Evolutionary conservation across 164 flowering plant genomes (phyloP).

Genomic region (Cinnamomum chago): DNA sequence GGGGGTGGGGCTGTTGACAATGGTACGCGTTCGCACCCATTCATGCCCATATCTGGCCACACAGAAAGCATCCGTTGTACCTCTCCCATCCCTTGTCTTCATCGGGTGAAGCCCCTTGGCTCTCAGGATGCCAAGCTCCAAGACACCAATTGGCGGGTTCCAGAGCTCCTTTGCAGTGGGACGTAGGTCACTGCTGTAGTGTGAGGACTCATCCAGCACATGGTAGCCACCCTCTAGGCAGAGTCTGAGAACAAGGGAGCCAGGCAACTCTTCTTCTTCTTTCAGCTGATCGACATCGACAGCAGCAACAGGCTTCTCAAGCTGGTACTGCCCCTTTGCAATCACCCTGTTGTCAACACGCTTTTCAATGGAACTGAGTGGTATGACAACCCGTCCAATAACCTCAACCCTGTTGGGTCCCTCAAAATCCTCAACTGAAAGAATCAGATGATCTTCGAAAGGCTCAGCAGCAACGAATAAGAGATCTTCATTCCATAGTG

Average conservation of each 20-base stretch:
- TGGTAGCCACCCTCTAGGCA: constrained; percentile 95
- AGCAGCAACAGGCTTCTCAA: constrained; percentile 60
- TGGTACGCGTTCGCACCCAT: constrained; percentile 76
- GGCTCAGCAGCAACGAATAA: constrained; percentile 91
- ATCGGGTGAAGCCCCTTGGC: constrained; percentile 77
- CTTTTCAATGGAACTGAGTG: constrained; percentile 53
- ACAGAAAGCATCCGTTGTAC: constrained; percentile 84
- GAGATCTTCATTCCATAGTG: constrained; percentile 86
- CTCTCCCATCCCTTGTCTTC: constrained; percentile 80
- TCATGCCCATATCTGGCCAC: constrained; percentile 90
- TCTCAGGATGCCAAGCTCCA: constrained; percentile 77
- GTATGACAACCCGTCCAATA: constrained; percentile 65
- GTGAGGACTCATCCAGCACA: constrained; percentile 89
- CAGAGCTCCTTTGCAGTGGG: constrained; percentile 88
- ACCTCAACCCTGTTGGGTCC: constrained; percentile 85
- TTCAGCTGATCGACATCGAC: constrained; percentile 75
- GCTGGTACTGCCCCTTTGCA: constrained; percentile 68
- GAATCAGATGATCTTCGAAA: constrained; percentile 74
- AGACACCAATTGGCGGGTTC: constrained; percentile 71
- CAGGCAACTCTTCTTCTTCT: constrained; percentile 63
- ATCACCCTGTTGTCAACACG: constrained; percentile 82
- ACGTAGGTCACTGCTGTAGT: constrained; percentile 88
- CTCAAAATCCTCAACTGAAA: constrained; percentile 76
- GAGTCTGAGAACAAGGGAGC: constrained; percentile 61
- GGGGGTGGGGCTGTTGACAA: constrained; percentile 56